Evolutionary conservation across 2,329 filamentous ascomycete genomes (phyloP).

Genomic region (Leptographium wingfieldii): DNA sequence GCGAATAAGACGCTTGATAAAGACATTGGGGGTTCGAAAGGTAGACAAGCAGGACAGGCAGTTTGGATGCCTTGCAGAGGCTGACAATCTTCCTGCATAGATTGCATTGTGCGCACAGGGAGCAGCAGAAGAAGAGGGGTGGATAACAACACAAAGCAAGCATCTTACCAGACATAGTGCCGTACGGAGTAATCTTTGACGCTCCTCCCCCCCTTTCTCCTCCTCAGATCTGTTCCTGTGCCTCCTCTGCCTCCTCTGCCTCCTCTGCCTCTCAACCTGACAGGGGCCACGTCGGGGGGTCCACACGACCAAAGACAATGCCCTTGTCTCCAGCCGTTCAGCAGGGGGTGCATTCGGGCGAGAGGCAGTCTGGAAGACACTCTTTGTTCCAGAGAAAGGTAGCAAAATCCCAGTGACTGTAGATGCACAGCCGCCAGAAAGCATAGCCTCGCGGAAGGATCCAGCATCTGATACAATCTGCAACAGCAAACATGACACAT

Average conservation of each 20-base stretch:
- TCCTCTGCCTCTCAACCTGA: background rate
- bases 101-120: background rate
- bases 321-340: background rate
- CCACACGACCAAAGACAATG: background rate
- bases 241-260: background rate
- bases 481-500: background rate
- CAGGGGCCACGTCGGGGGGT: background rate
- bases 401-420: no score
- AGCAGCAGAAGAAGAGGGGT: background rate
- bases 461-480: no score
- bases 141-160: no score
- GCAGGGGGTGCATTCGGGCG: background rate
- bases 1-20: background rate
- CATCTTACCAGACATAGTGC: no score
- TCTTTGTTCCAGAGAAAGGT: no score
- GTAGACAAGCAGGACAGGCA: background rate
- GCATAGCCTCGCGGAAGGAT: no score
- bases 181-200: no score
- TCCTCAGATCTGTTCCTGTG: background rate
- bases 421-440: no score
- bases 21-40: background rate
- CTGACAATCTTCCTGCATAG: background rate
- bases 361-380: background rate
- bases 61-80: background rate
- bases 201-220: background rate